Evolutionary conservation across 768 basidiomycete genomes (phyloP).

Genomic region (Tulasnella sp.): DNA sequence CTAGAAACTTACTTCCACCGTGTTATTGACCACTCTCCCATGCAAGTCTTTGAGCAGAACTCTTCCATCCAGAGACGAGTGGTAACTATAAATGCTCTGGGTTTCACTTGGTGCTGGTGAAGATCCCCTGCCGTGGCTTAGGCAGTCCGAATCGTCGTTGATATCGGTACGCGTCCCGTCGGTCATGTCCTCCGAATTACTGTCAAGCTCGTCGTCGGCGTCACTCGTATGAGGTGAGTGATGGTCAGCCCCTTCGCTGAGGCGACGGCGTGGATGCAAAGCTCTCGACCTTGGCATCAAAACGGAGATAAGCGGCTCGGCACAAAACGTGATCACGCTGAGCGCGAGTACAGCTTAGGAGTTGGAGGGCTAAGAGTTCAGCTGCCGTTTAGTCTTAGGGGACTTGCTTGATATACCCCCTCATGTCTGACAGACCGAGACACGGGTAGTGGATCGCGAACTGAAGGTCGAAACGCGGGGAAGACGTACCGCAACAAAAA

Average conservation of each 20-base stretch:
- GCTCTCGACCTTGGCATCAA: neutral
- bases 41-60: slow-evolving; percentile 29
- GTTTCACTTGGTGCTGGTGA: neutral
- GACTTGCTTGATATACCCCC: neutral
- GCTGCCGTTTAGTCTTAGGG: neutral
- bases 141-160: neutral
- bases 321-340: no score
- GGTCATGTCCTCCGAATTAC: neutral
- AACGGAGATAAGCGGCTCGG: no score
- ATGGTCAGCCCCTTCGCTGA: slow-evolving; percentile 36
- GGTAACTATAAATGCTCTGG: slow-evolving; percentile 29
- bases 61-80: slow-evolving; percentile 25
- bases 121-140: neutral
- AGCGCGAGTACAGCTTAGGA: no score
- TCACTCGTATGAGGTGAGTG: neutral
- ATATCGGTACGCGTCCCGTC: neutral
- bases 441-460: neutral
- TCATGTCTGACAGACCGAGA: neutral
- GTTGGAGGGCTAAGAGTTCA: neutral
- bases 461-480: neutral
- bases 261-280: neutral
- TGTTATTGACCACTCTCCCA: slow-evolving; percentile 31
- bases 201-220: neutral
- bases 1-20: slow-evolving; percentile 16
- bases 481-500: neutral